phyloP scores from a whole-genome alignment of 164 flowering plant species.

The Platanus orientalis region DNA sequence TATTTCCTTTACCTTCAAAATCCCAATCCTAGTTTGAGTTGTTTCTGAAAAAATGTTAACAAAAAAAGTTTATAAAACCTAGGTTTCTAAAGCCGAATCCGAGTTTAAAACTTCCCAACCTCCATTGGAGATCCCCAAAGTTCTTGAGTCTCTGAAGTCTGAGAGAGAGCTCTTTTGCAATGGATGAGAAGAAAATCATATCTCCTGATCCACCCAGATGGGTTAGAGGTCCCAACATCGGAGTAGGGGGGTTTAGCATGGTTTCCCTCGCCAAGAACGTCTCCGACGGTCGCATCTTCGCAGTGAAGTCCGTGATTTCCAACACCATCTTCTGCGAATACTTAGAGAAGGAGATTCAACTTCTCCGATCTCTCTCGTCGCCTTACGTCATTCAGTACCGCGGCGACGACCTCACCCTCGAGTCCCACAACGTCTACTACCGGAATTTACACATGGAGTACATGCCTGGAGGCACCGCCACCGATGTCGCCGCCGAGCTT shows the following conservation, averaged over 20 bases:
- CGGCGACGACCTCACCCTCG: slow-evolving; percentile 47
- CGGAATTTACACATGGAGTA: slow-evolving; percentile 69
- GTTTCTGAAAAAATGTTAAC: too few relatives aligned
- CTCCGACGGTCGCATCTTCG: slow-evolving; percentile 42
- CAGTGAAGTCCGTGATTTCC: slow-evolving; percentile 58
- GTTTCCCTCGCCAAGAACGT: slow-evolving; percentile 37
- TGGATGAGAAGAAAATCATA: neutral
- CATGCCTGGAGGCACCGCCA: slow-evolving; percentile 55
- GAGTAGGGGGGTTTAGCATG: slow-evolving; percentile 56
- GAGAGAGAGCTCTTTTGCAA: neutral
- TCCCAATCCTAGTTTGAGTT: too few relatives aligned
- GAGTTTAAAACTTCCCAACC: too few relatives aligned
- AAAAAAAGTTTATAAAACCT: too few relatives aligned
- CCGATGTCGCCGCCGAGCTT: slow-evolving; percentile 24
- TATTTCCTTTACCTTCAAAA: too few relatives aligned
- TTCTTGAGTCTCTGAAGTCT: too few relatives aligned
- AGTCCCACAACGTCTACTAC: slow-evolving; percentile 7
- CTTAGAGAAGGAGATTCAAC: slow-evolving; percentile 57
- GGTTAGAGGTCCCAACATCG: slow-evolving; percentile 49
- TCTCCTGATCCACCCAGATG: slow-evolving; percentile 24
- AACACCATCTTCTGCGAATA: slow-evolving; percentile 15
- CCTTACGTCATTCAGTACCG: slow-evolving; percentile 52
- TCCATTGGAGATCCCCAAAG: too few relatives aligned
- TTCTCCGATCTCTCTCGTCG: slow-evolving; percentile 42
- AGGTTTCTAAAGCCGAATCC: too few relatives aligned